Evolutionary conservation across 78 protist species (phyloP).

Genomic region (Chrysochromulina tobinii): DNA sequence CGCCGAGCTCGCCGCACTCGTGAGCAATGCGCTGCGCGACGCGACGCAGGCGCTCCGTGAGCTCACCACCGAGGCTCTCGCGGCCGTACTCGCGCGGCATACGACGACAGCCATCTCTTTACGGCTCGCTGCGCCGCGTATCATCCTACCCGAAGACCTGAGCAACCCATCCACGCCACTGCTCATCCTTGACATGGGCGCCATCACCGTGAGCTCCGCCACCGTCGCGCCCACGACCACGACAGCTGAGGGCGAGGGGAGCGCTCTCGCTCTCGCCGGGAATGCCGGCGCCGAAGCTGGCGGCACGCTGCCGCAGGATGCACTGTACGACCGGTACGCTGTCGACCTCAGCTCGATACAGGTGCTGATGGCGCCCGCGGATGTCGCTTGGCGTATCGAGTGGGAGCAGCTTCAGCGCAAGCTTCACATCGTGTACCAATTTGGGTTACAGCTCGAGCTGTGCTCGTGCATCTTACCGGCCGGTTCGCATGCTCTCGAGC

Average conservation of each 20-base stretch:
- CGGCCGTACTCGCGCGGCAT: neutral
- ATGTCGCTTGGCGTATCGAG: neutral
- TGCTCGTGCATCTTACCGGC: neutral
- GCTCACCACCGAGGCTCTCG: neutral
- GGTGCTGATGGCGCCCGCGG: neutral
- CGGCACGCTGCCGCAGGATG: no score
- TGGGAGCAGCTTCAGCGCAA: neutral
- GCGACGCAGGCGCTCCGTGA: neutral
- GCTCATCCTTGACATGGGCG: slow-evolving; percentile 8
- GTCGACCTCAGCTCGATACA: neutral
- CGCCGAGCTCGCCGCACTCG: neutral
- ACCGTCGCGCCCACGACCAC: neutral
- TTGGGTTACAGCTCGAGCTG: neutral
- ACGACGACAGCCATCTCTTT: neutral
- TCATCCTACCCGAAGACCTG: neutral
- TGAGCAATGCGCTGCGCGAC: neutral
- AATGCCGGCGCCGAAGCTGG: neutral
- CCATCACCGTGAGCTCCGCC: neutral
- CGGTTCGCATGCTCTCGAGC: neutral
- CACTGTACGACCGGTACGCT: neutral
- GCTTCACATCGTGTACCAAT: neutral
- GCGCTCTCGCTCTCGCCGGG: neutral
- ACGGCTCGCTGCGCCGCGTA: neutral
- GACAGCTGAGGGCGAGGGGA: neutral
- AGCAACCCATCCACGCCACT: neutral